Percentiles rank a stretch among this genome's conserved stretches.
These are phyloP conservation scores for Pistacia integerrima DNA, from an alignment of 345 rosid genomes.

Conservation along the genomic window DNA sequence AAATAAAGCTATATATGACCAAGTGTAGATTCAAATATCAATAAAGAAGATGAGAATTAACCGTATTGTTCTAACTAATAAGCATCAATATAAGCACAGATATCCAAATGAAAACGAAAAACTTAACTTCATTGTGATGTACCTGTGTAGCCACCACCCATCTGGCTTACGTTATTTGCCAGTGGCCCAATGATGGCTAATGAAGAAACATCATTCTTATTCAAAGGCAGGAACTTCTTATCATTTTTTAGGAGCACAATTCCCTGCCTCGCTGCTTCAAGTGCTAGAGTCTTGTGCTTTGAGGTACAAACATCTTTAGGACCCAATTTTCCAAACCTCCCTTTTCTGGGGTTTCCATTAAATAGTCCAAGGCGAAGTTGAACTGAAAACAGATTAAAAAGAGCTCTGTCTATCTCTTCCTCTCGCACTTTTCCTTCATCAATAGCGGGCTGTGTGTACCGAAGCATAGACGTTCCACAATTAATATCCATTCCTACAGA, in stretches of 20 bases:
- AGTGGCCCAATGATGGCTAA: slow-evolving; percentile 86
- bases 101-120: neutral
- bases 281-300: slow-evolving; percentile 66
- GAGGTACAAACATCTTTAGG: slow-evolving; percentile 62
- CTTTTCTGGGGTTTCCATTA: slow-evolving; percentile 75
- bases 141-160: slow-evolving; percentile 90
- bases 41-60: neutral
- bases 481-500: slow-evolving; percentile 77
- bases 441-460: slow-evolving; percentile 54
- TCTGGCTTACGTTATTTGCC: slow-evolving; percentile 53
- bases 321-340: slow-evolving; percentile 62
- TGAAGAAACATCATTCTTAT: slow-evolving; percentile 46
- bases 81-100: neutral
- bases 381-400: slow-evolving; percentile 73
- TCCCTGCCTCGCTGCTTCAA: slow-evolving; percentile 89
- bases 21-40: neutral
- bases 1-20: too few species aligned
- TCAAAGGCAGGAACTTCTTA: slow-evolving; percentile 65
- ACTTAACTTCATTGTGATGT: slow-evolving; percentile 1
- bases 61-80: neutral
- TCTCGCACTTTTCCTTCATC: slow-evolving; percentile 64
- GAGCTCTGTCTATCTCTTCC: slow-evolving; percentile 70
- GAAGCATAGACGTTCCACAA: slow-evolving; percentile 72
- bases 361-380: slow-evolving; percentile 89
- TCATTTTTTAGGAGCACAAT: slow-evolving; percentile 90